These are phyloP conservation scores for Pichia californica DNA, from an alignment of 805 yeast species.

Conservation along the genomic window DNA sequence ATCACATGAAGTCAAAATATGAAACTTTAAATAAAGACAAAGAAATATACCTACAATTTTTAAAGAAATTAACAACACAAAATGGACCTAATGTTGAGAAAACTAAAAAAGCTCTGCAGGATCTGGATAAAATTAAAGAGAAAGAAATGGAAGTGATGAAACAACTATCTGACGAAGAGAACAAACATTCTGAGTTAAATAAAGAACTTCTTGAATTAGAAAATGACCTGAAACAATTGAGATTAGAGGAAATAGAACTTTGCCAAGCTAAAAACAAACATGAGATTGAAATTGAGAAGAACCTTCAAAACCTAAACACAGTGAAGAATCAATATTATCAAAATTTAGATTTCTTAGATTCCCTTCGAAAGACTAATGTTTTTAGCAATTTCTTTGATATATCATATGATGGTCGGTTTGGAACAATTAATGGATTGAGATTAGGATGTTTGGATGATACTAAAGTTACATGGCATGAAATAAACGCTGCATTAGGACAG, in stretches of 20 bases:
- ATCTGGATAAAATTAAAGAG: constrained; percentile 38
- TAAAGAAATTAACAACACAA: constrained; percentile 60
- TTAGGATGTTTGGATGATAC: constrained; percentile 60
- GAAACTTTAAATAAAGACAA: constrained; percentile 72
- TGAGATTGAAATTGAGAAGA: constrained; percentile 45
- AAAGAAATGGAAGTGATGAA: constrained; percentile 33
- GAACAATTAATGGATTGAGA: constrained; percentile 79
- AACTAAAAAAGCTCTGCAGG: constrained; percentile 39
- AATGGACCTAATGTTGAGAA: constrained; percentile 38
- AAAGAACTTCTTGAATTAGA: constrained; percentile 41
- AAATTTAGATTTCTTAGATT: constrained; percentile 60
- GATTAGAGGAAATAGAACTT: constrained; percentile 40
- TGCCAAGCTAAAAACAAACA: constrained; percentile 47
- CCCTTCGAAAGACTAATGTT: constrained; percentile 69
- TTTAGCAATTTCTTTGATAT: constrained; percentile 79
- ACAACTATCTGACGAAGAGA: constrained; percentile 38
- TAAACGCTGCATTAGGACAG: constrained; percentile 89
- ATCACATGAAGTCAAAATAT: constrained; percentile 59
- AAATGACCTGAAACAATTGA: constrained; percentile 30
- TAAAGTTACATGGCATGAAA: constrained; percentile 82
- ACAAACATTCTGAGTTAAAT: constrained; percentile 39
- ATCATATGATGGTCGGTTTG: constrained; percentile 77
- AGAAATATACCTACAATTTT: constrained; percentile 67
- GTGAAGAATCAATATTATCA: constrained; percentile 56
- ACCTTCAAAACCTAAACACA: constrained; percentile 52